Evolutionary conservation across 2,329 filamentous ascomycete species (phyloP).

Genomic region (Penicillium sp.): DNA sequence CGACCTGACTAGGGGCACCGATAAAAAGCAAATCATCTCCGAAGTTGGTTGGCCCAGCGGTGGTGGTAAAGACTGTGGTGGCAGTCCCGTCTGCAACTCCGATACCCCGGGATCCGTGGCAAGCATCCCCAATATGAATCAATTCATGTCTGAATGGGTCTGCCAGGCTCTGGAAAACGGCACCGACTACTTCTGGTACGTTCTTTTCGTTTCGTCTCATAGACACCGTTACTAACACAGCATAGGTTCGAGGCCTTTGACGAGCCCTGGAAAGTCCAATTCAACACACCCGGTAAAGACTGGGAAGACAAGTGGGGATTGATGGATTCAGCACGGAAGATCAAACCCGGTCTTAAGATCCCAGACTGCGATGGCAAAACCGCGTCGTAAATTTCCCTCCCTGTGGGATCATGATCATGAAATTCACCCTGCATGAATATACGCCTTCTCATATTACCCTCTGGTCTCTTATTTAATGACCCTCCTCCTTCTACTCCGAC

Average conservation of each 20-base stretch:
- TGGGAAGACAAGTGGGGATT: slow-evolving; percentile 98
- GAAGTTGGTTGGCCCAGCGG: slow-evolving; percentile 87
- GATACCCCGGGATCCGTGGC: slow-evolving; percentile 64
- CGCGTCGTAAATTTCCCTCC: slow-evolving; percentile 35
- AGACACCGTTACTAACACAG: slow-evolving; percentile 12
- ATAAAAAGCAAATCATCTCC: slow-evolving; percentile 72
- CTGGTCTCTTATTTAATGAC: slow-evolving; percentile 2
- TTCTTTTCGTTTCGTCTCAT: background rate
- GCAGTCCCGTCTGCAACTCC: slow-evolving; percentile 52
- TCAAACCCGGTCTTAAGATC: slow-evolving; percentile 79
- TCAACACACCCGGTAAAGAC: slow-evolving; percentile 61
- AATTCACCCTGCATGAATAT: slow-evolving; percentile 1
- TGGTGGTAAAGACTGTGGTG: slow-evolving; percentile 74
- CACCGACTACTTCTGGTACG: slow-evolving; percentile 88
- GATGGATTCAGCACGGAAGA: slow-evolving; percentile 74
- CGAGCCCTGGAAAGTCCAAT: slow-evolving; percentile 85
- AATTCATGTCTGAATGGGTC: slow-evolving; percentile 80
- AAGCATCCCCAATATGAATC: slow-evolving; percentile 72
- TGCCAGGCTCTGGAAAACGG: slow-evolving; percentile 73
- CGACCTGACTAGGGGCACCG: slow-evolving; percentile 54
- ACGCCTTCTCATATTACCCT: background rate
- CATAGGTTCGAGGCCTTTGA: slow-evolving; percentile 84
- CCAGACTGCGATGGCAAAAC: slow-evolving; percentile 79
- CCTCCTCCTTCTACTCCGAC: background rate
- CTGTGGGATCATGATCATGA: slow-evolving; percentile 19